Evolutionary conservation across 495 filamentous ascomycete genomes (phyloP), one percentile per base, ranked within the genome.

Genomic region (Staphylotrichum tortipilum): DNA sequence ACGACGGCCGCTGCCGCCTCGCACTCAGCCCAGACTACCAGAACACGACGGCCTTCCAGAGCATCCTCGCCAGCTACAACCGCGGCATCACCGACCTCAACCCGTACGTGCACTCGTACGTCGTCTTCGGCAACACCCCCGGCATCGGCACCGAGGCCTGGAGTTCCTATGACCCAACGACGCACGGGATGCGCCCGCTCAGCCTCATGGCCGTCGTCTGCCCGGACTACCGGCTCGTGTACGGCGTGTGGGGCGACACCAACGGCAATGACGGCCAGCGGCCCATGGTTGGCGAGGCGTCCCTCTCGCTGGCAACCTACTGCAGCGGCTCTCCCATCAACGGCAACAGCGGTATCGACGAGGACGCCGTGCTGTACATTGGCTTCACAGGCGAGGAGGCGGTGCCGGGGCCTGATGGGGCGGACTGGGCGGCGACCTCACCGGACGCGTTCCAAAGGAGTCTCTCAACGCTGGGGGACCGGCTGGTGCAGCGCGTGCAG

Each of bases 171-270:
- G 66, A 82, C 49, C 83, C 82, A 0, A 47, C 65, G 44, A 34
- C 62, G 15, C 56, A 71, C 40, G 77, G 75, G 0, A 70, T 84
- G 53, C 49, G 78, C 53, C 80, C 78, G 8, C 55, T 85, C 49
- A 81, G 78, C 52, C 60, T 85, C 3, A 77, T 84, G 62, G 80
- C 79, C 0, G 80, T 85, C 18, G 76, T 85, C 4, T 86, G 82
- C 44, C 66, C 65, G 5, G 65, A 64, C n/a, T 56, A 78, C 44
- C 50, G 81, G 56, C 65, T 82, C 70, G 63, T 81, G 23, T 85
- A 83, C 47, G 81, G 79, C 8, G 63, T 86, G 33, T 84, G 79
- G 82, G 82, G 80, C 3, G 82, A 86, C 55, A 78, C 72, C 7
- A 86, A 84, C 40, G 82, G 77, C 8, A 74, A 62, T 19, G 66